These are phyloP conservation scores for Aspergillus baeticus DNA, from an alignment of 495 filamentous ascomycete genomes.

Conservation along the genomic window DNA sequence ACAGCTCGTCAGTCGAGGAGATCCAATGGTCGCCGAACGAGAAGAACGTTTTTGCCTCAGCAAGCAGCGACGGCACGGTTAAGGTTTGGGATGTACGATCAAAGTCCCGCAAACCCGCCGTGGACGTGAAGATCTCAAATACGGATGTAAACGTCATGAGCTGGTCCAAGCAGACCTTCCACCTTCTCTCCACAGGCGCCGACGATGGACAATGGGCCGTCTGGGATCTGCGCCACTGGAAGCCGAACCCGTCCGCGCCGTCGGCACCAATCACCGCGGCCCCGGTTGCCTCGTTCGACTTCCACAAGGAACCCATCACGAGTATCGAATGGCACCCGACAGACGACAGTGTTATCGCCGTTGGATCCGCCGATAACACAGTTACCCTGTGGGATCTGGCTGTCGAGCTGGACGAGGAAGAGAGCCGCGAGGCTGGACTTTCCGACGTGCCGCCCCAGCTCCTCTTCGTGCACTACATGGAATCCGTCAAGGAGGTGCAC, in stretches of 20 bases:
- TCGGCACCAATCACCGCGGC: slow-evolving; percentile 48
- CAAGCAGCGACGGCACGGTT: slow-evolving; percentile 88
- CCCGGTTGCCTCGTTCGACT: slow-evolving; percentile 84
- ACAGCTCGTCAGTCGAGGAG: slow-evolving; percentile 85
- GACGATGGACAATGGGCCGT: slow-evolving; percentile 95
- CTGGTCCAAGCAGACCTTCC: slow-evolving; percentile 82
- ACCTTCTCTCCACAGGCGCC: slow-evolving; percentile 88
- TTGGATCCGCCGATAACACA: slow-evolving; percentile 90
- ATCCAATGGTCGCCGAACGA: slow-evolving; percentile 95
- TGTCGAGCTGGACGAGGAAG: slow-evolving; percentile 95
- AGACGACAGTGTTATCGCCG: slow-evolving; percentile 90
- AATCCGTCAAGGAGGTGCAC: slow-evolving; percentile 89
- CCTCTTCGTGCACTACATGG: slow-evolving; percentile 95
- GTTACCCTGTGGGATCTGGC: slow-evolving; percentile 96
- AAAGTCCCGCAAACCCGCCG: slow-evolving; percentile 78
- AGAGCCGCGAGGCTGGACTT: slow-evolving; percentile 83
- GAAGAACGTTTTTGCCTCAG: slow-evolving; percentile 87
- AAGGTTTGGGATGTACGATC: slow-evolving; percentile 93
- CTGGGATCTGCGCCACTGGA: slow-evolving; percentile 96
- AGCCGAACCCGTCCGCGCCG: slow-evolving; percentile 51
- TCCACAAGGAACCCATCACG: slow-evolving; percentile 94
- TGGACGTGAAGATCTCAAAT: slow-evolving; percentile 79
- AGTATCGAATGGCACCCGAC: slow-evolving; percentile 96
- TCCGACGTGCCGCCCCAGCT: slow-evolving; percentile 91
- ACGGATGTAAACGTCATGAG: slow-evolving; percentile 94